phyloP scores from a whole-genome alignment of 306 rosid species.

The Canavalia gladiata region DNA sequence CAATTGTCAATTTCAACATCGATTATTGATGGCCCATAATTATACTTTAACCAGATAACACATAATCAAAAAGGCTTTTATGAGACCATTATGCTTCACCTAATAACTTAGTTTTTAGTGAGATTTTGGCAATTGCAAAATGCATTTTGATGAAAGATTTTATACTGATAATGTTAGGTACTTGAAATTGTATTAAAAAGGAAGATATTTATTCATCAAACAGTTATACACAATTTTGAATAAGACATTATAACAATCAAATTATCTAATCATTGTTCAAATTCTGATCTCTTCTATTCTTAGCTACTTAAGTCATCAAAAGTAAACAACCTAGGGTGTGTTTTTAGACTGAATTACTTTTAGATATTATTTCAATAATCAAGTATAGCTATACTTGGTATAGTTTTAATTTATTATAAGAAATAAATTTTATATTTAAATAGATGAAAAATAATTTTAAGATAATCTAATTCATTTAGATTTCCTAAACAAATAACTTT shows the following conservation, averaged over 20 bases:
- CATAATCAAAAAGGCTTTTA: background rate
- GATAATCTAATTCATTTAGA: no score
- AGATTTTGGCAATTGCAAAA: background rate
- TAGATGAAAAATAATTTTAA: no score
- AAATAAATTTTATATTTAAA: no score
- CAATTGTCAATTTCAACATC: background rate
- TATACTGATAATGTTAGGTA: background rate
- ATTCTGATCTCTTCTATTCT: background rate
- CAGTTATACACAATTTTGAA: background rate
- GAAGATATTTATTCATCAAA: background rate
- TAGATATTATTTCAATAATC: no score
- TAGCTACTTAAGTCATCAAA: background rate
- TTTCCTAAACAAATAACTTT: no score
- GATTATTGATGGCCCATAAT: background rate
- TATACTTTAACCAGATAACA: background rate
- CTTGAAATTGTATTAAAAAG: background rate
- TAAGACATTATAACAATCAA: background rate
- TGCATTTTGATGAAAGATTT: background rate
- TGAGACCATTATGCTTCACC: background rate
- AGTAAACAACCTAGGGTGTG: background rate
- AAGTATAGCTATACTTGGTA: no score
- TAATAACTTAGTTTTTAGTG: background rate
- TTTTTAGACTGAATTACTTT: no score
- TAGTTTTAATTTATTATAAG: no score
- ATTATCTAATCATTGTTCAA: background rate